Conservation (phyloP, 371 early-diverging fungal species). For the Syncephalastrum sp. region DNA sequence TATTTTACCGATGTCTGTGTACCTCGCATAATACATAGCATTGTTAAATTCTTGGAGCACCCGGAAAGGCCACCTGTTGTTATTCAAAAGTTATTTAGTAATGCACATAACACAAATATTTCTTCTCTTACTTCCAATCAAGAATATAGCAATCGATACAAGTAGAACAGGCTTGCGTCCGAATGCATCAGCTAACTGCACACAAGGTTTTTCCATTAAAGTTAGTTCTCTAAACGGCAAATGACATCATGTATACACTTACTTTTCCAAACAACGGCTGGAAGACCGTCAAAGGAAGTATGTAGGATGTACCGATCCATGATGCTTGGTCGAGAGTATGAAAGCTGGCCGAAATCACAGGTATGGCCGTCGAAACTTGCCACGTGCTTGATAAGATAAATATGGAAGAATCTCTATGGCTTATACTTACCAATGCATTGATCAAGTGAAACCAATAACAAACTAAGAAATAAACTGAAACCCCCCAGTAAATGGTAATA, state of each 20-base stretch:
- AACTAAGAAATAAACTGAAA: slow-evolving; percentile 12
- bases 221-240: too few species aligned
- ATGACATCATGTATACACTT: too few species aligned
- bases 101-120: too few species aligned
- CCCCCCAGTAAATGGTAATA: neutral
- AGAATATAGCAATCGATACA: slow-evolving; percentile 2
- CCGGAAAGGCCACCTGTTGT: slow-evolving; percentile 10
- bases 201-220: too few species aligned
- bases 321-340: too few species aligned
- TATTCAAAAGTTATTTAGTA: slow-evolving; percentile 11
- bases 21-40: slow-evolving; percentile 13
- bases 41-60: slow-evolving; percentile 1
- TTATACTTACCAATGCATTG: slow-evolving; percentile 11
- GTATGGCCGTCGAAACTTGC: too few species aligned
- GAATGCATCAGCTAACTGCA: slow-evolving; percentile 8
- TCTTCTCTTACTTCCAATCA: slow-evolving; percentile 2
- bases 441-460: slow-evolving; percentile 13
- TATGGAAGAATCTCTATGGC: too few species aligned
- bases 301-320: too few species aligned
- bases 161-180: slow-evolving; percentile 9
- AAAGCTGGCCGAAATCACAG: too few species aligned
- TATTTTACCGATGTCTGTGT: neutral
- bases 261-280: too few species aligned
- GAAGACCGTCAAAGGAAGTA: too few species aligned
- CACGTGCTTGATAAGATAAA: too few species aligned